phyloP scores from a whole-genome alignment of 2,329 filamentous ascomycete species.

The Pseudocercospora cruenta region DNA sequence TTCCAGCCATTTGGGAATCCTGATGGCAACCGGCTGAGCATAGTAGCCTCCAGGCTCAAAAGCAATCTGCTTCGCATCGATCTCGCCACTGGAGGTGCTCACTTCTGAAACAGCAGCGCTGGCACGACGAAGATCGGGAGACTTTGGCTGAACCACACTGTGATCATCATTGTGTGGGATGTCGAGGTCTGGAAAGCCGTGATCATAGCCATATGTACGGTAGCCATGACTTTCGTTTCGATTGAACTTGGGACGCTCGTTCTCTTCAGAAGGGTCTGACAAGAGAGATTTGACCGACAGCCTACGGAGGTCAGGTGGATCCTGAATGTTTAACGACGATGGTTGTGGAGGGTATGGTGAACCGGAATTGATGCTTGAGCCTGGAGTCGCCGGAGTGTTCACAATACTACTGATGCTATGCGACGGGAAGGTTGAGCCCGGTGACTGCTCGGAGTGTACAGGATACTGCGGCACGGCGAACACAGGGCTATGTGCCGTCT shows the following conservation, averaged over 20 bases:
- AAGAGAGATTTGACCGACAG: constrained; percentile 70
- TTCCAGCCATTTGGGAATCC: constrained; percentile 61
- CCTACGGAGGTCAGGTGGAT: constrained; percentile 52
- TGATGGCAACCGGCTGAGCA: constrained; percentile 67
- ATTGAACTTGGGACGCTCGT: constrained; percentile 18
- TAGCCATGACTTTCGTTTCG: constrained; percentile 28
- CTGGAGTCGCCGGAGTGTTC: constrained; percentile 50
- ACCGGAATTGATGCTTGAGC: constrained; percentile 37
- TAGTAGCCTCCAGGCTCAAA: constrained; percentile 70
- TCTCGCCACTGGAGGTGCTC: constrained; percentile 33
- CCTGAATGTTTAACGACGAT: constrained; percentile 27
- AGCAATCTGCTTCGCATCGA: constrained; percentile 47
- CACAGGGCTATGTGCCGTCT: constrained; percentile 29
- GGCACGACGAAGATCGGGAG: constrained; percentile 37
- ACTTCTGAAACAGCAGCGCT: constrained; percentile 37
- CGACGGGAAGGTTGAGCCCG: constrained; percentile 40
- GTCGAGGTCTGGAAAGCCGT: constrained; percentile 70
- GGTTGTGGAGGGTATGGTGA: constrained; percentile 32
- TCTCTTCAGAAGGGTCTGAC: constrained; percentile 52
- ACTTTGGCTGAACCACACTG: constrained; percentile 58
- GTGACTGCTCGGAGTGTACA: constrained; percentile 41
- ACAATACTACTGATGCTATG: constrained; percentile 46
- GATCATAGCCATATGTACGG: constrained; percentile 69
- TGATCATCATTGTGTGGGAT: constrained; percentile 71
- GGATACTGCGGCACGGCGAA: constrained; percentile 36